phyloP scores from a whole-genome alignment of 139 green algal species.

The Volvox africanus region DNA sequence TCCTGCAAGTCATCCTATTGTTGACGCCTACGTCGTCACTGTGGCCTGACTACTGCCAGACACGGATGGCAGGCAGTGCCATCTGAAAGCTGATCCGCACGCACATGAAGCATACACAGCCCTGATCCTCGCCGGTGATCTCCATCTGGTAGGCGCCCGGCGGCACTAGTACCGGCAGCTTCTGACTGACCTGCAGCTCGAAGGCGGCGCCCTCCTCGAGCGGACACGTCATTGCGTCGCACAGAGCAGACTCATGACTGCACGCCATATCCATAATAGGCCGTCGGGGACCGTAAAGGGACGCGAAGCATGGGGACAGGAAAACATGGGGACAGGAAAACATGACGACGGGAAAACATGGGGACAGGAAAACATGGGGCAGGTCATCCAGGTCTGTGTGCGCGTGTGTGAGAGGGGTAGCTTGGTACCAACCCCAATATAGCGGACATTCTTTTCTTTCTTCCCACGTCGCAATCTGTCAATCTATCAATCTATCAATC shows the following conservation, averaged over 20 bases:
- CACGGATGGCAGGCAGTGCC: not conserved
- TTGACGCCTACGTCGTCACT: not conserved
- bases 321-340: not conserved
- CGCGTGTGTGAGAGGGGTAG: no score
- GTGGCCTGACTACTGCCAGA: not conserved
- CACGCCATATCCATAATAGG: no score
- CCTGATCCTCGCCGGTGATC: slow-evolving; percentile 23
- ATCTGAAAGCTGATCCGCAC: slow-evolving; percentile 20
- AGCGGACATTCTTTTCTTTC: no score
- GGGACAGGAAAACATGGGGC: no score
- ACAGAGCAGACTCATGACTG: slow-evolving; percentile 28
- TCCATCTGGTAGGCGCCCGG: slow-evolving; percentile 29
- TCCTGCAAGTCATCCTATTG: not conserved
- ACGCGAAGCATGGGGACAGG: no score
- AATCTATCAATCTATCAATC: no score
- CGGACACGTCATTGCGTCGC: slow-evolving; percentile 18
- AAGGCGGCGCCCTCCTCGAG: slow-evolving; percentile 11
- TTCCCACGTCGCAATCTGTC: no score
- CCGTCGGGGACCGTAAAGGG: not conserved
- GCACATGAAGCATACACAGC: slow-evolving; percentile 23
- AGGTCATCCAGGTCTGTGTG: no score
- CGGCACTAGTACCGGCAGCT: slow-evolving; percentile 40
- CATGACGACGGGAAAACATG: no score
- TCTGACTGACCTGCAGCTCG: slow-evolving; percentile 16
- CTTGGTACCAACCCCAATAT: no score